Percentiles rank a stretch among this genome's conserved stretches.
phyloP scores from a whole-genome alignment of 495 filamentous ascomycete species.

The Hyaloscypha bicolor region DNA sequence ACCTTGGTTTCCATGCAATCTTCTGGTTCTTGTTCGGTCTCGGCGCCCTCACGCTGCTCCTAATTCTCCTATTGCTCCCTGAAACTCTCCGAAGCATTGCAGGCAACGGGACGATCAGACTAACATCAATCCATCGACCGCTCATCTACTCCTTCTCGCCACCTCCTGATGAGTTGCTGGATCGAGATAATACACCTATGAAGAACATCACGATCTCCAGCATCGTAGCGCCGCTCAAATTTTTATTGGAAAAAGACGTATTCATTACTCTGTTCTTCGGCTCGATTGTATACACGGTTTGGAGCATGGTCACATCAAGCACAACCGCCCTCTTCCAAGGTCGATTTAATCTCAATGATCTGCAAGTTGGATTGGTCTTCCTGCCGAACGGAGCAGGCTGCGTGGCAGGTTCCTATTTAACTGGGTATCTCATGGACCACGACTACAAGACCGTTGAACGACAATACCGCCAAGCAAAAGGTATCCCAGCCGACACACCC shows the following conservation, averaged over 20 bases:
- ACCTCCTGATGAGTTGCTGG: background rate
- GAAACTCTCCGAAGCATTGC: slow-evolving; percentile 58
- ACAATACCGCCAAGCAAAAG: slow-evolving; percentile 13
- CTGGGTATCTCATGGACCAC: slow-evolving; percentile 59
- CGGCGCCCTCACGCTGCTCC: slow-evolving; percentile 43
- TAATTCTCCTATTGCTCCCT: slow-evolving; percentile 48
- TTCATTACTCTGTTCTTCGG: slow-evolving; percentile 49
- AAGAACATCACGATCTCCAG: slow-evolving; percentile 17
- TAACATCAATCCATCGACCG: slow-evolving; percentile 19
- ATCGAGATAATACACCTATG: background rate
- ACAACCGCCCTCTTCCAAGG: slow-evolving; percentile 57
- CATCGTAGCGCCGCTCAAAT: slow-evolving; percentile 7
- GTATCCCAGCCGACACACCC: slow-evolving; percentile 1
- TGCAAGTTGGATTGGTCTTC: slow-evolving; percentile 63
- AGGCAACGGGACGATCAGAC: slow-evolving; percentile 49
- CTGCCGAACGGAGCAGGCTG: slow-evolving; percentile 65
- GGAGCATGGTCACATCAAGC: slow-evolving; percentile 58
- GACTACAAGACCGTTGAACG: slow-evolving; percentile 48
- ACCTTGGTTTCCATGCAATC: slow-evolving; percentile 55
- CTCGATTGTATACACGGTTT: slow-evolving; percentile 53
- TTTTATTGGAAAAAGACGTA: slow-evolving; percentile 24
- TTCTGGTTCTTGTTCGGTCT: slow-evolving; percentile 60
- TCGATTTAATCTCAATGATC: slow-evolving; percentile 62
- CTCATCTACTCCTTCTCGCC: slow-evolving; percentile 15
- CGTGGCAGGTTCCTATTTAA: slow-evolving; percentile 62